Evolutionary conservation across 306 rosid species (phyloP).

Genomic region (Macrotyloma uniflorum): DNA sequence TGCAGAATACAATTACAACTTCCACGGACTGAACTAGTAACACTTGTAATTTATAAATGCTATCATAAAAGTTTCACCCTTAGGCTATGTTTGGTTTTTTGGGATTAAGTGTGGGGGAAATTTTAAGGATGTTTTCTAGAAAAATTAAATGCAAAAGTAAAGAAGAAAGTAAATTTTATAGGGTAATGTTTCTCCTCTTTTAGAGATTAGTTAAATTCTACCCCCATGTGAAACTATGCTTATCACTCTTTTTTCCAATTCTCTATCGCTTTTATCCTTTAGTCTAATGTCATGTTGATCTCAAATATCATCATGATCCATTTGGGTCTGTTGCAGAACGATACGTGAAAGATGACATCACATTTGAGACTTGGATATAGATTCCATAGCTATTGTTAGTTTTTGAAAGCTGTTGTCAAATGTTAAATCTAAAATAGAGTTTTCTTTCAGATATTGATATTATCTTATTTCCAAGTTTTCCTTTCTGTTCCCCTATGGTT

Average conservation of each 20-base stretch:
- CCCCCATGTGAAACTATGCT: not conserved
- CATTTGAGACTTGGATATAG: not conserved
- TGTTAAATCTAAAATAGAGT: not conserved
- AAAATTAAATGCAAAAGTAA: not conserved
- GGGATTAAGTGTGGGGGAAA: not conserved
- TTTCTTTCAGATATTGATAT: not conserved
- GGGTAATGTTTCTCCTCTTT: not conserved
- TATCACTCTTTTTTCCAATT: not conserved
- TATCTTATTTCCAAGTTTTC: not conserved
- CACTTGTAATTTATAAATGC: not conserved
- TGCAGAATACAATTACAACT: not conserved
- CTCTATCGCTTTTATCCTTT: not conserved
- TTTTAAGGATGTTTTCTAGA: not conserved
- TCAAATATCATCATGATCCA: not conserved
- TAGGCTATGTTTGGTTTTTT: conserved; percentile 14
- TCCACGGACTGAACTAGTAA: not conserved
- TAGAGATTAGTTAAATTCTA: not conserved
- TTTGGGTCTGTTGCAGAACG: not conserved
- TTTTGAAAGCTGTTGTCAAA: not conserved
- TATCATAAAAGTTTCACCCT: not conserved
- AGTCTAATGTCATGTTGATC: not conserved
- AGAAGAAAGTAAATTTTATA: not conserved
- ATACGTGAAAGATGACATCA: not conserved
- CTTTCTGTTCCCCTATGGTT: not conserved
- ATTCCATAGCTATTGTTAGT: not conserved